Percentiles rank a stretch among this genome's conserved stretches.
Evolutionary conservation across 2,329 filamentous ascomycete genomes (phyloP).

Genomic region (Colletotrichum sp.): DNA sequence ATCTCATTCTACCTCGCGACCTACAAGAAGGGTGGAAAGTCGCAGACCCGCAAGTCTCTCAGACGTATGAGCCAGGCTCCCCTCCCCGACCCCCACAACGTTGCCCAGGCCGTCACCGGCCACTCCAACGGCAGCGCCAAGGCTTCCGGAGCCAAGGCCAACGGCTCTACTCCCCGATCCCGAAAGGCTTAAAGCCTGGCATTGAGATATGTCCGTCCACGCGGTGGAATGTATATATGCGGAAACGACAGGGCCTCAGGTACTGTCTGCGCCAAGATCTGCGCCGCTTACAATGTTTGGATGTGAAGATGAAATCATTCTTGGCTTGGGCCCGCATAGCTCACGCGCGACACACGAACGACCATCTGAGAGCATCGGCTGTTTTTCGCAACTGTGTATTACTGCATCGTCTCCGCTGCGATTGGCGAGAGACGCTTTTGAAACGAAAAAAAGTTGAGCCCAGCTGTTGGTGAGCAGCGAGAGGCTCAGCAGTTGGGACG

Average conservation of each 20-base stretch:
- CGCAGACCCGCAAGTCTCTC: constrained; percentile 76
- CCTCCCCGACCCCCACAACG: constrained; percentile 81
- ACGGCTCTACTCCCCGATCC: constrained; percentile 66
- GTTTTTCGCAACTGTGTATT: constrained; percentile 18
- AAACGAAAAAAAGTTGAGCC: constrained; percentile 9
- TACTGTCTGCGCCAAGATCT: constrained; percentile 1
- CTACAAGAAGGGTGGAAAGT: constrained; percentile 87
- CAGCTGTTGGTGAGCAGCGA: constrained; percentile 1
- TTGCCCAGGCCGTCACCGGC: constrained; percentile 56
- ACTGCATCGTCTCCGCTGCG: constrained; percentile 9
- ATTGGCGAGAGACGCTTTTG: constrained; percentile 11
- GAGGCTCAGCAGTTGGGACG: constrained; percentile 14
- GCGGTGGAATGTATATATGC: constrained; percentile 18
- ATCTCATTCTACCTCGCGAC: constrained; percentile 99
- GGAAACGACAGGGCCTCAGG: background rate
- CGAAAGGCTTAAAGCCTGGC: constrained; percentile 64
- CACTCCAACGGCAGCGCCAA: constrained; percentile 58
- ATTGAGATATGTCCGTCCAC: background rate
- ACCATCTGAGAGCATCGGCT: background rate
- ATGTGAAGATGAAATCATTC: constrained; percentile 2
- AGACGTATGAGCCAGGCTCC: constrained; percentile 69
- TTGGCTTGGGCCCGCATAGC: background rate
- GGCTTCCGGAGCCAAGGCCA: constrained; percentile 59
- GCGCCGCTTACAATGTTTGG: constrained; percentile 5
- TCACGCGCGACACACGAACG: background rate